Conservation (phyloP, 2,329 filamentous ascomycete genomes). For the Fusarium sp. region DNA sequence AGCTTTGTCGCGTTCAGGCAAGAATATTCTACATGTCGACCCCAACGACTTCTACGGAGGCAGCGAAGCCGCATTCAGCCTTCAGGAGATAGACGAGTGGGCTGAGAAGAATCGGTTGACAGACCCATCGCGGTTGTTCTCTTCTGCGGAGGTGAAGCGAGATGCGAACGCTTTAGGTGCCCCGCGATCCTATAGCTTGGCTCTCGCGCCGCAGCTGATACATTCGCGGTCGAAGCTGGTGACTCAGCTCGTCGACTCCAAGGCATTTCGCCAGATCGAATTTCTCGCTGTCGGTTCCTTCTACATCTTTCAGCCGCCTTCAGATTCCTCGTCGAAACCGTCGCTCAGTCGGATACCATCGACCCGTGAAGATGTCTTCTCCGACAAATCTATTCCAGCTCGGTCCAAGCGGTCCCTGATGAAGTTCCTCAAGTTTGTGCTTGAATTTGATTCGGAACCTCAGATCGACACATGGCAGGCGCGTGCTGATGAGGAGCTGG, state of each 20-base stretch:
- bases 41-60: slow-evolving; percentile 89
- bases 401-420: slow-evolving; percentile 87
- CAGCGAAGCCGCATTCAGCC: slow-evolving; percentile 82
- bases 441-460: slow-evolving; percentile 70
- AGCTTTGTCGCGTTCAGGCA: slow-evolving; percentile 89
- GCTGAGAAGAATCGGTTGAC: slow-evolving; percentile 52
- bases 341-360: slow-evolving; percentile 79
- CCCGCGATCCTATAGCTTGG: slow-evolving; percentile 81
- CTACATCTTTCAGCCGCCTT: slow-evolving; percentile 72
- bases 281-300: slow-evolving; percentile 94
- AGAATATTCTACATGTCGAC: slow-evolving; percentile 91
- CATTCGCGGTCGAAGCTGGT: slow-evolving; percentile 84
- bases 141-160: slow-evolving; percentile 48
- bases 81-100: slow-evolving; percentile 85
- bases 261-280: slow-evolving; percentile 87
- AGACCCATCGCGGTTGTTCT: slow-evolving; percentile 39
- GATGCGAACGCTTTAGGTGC: slow-evolving; percentile 60
- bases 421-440: slow-evolving; percentile 92
- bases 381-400: slow-evolving; percentile 76
- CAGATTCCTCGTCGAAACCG: slow-evolving; percentile 42
- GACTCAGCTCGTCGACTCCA: slow-evolving; percentile 84
- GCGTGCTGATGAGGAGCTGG: slow-evolving; percentile 63
- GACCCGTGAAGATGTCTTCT: slow-evolving; percentile 91
- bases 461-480: slow-evolving; percentile 67
- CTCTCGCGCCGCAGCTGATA: slow-evolving; percentile 85